These are phyloP conservation scores for Crotalaria pallida DNA, from an alignment of 306 rosid genomes.

Conservation along the genomic window DNA sequence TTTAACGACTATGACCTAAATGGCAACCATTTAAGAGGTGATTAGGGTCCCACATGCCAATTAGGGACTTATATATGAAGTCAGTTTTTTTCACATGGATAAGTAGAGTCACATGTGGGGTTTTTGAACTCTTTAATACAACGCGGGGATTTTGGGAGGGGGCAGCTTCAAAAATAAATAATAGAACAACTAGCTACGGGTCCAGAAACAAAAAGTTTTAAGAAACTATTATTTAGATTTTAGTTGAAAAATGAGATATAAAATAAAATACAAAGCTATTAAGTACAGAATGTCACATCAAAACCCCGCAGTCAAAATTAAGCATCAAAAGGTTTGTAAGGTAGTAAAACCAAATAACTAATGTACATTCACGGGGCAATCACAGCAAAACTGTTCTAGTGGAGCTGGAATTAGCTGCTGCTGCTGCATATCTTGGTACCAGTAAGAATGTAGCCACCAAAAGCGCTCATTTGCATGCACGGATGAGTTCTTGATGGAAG, in stretches of 20 bases:
- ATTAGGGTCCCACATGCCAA: too few relatives aligned
- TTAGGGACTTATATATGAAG: too few relatives aligned
- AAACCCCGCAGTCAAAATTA: background rate
- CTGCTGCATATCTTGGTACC: conserved; percentile 70
- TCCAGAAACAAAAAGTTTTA: background rate
- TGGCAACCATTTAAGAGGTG: too few relatives aligned
- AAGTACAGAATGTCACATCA: conserved; percentile 5
- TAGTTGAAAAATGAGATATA: background rate
- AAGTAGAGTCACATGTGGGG: too few relatives aligned
- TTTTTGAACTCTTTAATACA: too few relatives aligned
- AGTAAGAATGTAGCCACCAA: conserved; percentile 88
- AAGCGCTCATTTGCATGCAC: conserved; percentile 82
- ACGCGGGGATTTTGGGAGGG: too few relatives aligned
- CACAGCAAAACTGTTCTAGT: background rate
- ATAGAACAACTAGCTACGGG: too few relatives aligned
- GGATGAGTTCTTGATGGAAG: conserved; percentile 97
- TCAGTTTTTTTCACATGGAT: too few relatives aligned
- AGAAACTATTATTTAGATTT: background rate
- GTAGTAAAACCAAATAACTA: background rate
- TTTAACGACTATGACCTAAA: too few relatives aligned
- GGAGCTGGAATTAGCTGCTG: conserved; percentile 23
- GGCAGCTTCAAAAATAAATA: too few relatives aligned
- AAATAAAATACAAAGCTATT: conserved; percentile 18
- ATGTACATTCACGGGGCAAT: background rate
- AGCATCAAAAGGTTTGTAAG: background rate